phyloP scores from a whole-genome alignment of 345 rosid genomes.

The Rhizophora apiculata region DNA sequence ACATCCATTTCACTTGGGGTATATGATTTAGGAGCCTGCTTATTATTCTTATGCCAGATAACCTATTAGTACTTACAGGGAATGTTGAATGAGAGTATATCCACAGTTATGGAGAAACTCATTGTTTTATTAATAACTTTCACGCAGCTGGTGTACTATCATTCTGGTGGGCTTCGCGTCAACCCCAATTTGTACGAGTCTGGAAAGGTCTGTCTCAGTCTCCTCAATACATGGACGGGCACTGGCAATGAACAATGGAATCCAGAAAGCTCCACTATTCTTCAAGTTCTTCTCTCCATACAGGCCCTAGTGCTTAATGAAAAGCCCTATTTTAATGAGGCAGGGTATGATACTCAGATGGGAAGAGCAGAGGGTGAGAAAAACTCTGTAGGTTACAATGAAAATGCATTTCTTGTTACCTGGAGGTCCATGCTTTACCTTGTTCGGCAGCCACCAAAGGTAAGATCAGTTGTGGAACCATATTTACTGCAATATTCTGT shows the following conservation, averaged over 20 bases:
- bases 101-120: constrained; percentile 2
- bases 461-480: constrained; percentile 21
- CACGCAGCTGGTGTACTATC: constrained; percentile 75
- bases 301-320: constrained; percentile 98
- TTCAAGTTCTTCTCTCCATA: constrained; percentile 91
- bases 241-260: constrained; percentile 87
- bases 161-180: constrained; percentile 80
- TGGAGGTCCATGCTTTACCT: constrained; percentile 84
- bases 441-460: constrained; percentile 76
- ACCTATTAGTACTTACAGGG: background rate
- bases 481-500: background rate
- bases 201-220: constrained; percentile 89
- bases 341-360: constrained; percentile 80
- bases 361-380: constrained; percentile 90
- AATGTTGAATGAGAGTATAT: background rate
- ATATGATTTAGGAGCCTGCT: background rate
- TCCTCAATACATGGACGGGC: constrained; percentile 89
- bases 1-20: background rate
- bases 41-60: background rate
- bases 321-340: constrained; percentile 94
- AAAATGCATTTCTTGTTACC: constrained; percentile 71
- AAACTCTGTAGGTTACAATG: constrained; percentile 84
- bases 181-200: constrained; percentile 93
- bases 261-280: constrained; percentile 68
- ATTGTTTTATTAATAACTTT: background rate